Conservation (phyloP, 2,329 filamentous ascomycete species). For the Phialophora expanda region DNA sequence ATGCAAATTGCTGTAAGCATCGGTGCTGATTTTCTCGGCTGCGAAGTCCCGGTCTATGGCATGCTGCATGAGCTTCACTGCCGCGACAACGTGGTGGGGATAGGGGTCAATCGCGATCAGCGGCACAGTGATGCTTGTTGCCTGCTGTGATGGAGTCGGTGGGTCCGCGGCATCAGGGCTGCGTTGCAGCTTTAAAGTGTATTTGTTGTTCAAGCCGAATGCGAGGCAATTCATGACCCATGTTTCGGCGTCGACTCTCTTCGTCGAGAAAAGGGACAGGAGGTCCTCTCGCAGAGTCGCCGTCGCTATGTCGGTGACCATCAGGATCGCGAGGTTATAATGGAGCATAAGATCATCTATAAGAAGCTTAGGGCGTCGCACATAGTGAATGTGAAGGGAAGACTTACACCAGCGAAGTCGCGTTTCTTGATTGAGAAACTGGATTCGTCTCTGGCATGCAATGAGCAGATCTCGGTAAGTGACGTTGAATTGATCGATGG, state of each 20-base stretch:
- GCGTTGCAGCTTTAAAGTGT: conserved; percentile 28
- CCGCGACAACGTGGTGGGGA: conserved; percentile 43
- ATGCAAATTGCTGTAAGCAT: conserved; percentile 39
- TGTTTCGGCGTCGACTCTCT: conserved; percentile 40
- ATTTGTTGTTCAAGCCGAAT: conserved; percentile 43
- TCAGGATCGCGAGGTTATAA: conserved; percentile 42
- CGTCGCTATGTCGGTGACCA: conserved; percentile 41
- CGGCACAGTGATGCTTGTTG: conserved; percentile 33
- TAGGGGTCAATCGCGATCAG: conserved; percentile 44
- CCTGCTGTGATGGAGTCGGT: conserved; percentile 6
- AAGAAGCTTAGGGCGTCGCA: background rate
- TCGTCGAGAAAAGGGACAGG: conserved; percentile 36
- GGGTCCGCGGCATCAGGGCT: conserved; percentile 1
- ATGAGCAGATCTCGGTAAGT: conserved; percentile 41
- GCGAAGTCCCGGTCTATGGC: conserved; percentile 41
- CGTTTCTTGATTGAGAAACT: conserved; percentile 43
- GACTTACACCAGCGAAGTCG: conserved; percentile 43
- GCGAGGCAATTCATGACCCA: conserved; percentile 41
- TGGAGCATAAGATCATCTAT: conserved; percentile 42
- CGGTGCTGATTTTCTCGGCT: conserved; percentile 38
- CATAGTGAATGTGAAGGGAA: background rate
- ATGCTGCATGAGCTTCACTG: conserved; percentile 41
- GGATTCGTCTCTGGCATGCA: conserved; percentile 42
- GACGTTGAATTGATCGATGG: conserved; percentile 42
- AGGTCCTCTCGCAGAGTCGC: conserved; percentile 40